A percentile compares a stretch with the other conserved stretches of the same genome.
These are phyloP conservation scores for Orbilia quercus DNA, from an alignment of 2,329 filamentous ascomycete genomes.

Conservation along the genomic window DNA sequence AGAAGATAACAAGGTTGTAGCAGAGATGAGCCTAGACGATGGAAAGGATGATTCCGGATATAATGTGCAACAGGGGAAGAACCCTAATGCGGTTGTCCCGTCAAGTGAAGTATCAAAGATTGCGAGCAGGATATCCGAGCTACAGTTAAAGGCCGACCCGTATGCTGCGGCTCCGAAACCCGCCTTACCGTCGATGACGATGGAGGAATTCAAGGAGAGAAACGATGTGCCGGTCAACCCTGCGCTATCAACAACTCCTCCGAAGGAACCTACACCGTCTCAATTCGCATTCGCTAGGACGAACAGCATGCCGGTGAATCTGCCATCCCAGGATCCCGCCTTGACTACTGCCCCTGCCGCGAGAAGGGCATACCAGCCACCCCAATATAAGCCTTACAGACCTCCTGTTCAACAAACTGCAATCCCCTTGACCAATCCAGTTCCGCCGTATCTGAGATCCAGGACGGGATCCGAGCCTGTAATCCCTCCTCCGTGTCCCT, in stretches of 20 bases:
- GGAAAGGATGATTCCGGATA: conserved; percentile 37
- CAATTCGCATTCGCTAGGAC: conserved; percentile 45
- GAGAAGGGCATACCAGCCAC: conserved; percentile 32
- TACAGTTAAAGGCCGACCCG: conserved; percentile 51
- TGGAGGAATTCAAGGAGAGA: conserved; percentile 52
- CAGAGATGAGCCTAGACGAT: conserved; percentile 43
- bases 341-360: not conserved
- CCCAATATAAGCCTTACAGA: conserved; percentile 52
- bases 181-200: conserved; percentile 39
- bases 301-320: conserved; percentile 43
- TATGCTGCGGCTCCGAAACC: conserved; percentile 41
- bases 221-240: conserved; percentile 17
- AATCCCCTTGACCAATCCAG: conserved; percentile 6
- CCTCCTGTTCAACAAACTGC: conserved; percentile 26
- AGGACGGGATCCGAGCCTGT: conserved; percentile 33
- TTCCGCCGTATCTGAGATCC: conserved; percentile 24
- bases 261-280: conserved; percentile 9
- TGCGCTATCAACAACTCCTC: conserved; percentile 1
- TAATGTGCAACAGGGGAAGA: conserved; percentile 46
- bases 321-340: conserved; percentile 23
- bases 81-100: conserved; percentile 47
- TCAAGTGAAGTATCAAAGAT: conserved; percentile 51
- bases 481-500: conserved; percentile 35
- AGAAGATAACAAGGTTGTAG: conserved; percentile 50
- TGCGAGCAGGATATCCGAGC: conserved; percentile 50